phyloP scores from a whole-genome alignment of 2,329 filamentous ascomycete genomes.

The Alternaria tenuissima region DNA sequence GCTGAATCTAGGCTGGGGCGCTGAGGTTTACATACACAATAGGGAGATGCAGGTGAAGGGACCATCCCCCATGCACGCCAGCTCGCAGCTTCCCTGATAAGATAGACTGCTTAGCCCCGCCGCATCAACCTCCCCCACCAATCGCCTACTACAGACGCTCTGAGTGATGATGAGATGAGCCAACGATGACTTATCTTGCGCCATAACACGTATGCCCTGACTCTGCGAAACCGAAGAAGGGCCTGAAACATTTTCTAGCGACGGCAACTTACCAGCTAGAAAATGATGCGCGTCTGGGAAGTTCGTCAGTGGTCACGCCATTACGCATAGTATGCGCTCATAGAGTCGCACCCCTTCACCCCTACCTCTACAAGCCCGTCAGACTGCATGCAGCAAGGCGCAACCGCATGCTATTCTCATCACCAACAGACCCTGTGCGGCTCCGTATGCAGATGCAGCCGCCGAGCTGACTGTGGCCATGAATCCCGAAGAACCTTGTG shows the following conservation, averaged over 20 bases:
- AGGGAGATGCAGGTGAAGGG: not conserved
- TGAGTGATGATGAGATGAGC: constrained; percentile 27
- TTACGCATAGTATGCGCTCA: constrained; percentile 5
- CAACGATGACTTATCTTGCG: constrained; percentile 13
- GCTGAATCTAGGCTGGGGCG: not conserved
- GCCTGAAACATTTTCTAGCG: constrained; percentile 3
- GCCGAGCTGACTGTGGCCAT: not conserved
- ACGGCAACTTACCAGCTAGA: not conserved
- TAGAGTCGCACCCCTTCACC: not conserved
- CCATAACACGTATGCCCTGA: not conserved
- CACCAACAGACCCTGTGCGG: not conserved
- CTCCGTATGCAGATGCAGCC: not conserved
- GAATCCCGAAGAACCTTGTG: not conserved
- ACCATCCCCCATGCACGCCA: constrained; percentile 2
- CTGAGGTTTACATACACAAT: not conserved
- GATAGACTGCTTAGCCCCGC: constrained; percentile 4
- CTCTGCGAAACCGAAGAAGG: constrained; percentile 10
- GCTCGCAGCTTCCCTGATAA: constrained; percentile 10
- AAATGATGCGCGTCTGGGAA: not conserved
- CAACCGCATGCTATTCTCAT: not conserved
- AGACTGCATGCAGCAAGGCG: not conserved
- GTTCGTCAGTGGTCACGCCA: constrained; percentile 8
- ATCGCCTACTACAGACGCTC: constrained; percentile 15
- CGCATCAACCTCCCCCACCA: not conserved
- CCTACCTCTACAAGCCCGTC: not conserved